phyloP scores from a whole-genome alignment of 2,329 filamentous ascomycete genomes.

The Trichoderma asperellum region DNA sequence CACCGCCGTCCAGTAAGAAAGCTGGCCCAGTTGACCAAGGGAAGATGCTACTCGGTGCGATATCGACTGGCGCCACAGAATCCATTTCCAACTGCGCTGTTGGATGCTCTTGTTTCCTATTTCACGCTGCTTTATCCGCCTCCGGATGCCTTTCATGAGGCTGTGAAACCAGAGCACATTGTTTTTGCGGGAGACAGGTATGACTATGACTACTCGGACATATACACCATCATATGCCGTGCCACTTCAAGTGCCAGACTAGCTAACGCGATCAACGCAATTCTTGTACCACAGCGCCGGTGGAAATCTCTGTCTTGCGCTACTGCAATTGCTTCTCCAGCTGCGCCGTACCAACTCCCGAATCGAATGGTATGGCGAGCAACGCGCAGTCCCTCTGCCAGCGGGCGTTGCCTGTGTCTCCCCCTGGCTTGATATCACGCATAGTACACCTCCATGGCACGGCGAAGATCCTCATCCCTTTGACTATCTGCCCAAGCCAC shows the following conservation, averaged over 20 bases:
- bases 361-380: conserved; percentile 63
- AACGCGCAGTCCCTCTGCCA: conserved; percentile 65
- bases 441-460: conserved; percentile 49
- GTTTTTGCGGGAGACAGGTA: conserved; percentile 73
- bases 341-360: conserved; percentile 52
- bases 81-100: conserved; percentile 72
- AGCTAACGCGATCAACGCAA: not conserved
- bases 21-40: conserved; percentile 68
- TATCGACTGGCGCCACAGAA: conserved; percentile 77
- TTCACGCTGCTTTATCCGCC: conserved; percentile 74
- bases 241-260: not conserved
- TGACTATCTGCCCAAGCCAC: conserved; percentile 57
- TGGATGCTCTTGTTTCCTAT: conserved; percentile 75
- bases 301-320: conserved; percentile 68
- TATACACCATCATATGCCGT: not conserved
- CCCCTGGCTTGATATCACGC: conserved; percentile 73
- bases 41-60: conserved; percentile 71
- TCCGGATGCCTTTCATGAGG: conserved; percentile 65
- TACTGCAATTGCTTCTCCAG: conserved; percentile 71
- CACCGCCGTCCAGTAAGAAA: conserved; percentile 63
- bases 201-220: conserved; percentile 34
- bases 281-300: conserved; percentile 59
- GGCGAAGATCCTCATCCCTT: conserved; percentile 37
- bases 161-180: conserved; percentile 67
- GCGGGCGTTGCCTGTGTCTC: conserved; percentile 65